These are phyloP conservation scores for Ustulina deusta DNA, from an alignment of 2,329 filamentous ascomycete genomes.

Conservation along the genomic window DNA sequence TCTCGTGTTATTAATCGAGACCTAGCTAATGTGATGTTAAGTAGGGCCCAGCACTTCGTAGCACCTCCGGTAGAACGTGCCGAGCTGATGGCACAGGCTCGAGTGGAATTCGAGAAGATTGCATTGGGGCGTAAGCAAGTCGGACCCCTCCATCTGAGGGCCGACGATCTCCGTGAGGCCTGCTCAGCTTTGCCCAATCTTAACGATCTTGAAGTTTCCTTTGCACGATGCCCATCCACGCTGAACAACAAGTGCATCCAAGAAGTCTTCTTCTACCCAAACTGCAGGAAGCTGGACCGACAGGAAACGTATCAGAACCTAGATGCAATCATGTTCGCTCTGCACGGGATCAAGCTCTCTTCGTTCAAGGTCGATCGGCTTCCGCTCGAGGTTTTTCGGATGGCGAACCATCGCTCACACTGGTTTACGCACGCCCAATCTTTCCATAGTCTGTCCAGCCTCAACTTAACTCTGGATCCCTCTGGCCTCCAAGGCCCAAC, in stretches of 20 bases:
- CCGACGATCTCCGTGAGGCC: conserved; percentile 54
- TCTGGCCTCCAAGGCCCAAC: conserved; percentile 54
- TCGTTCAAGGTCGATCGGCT: conserved; percentile 59
- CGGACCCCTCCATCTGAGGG: conserved; percentile 53
- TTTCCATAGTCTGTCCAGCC: conserved; percentile 55
- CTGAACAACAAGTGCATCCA: conserved; percentile 54
- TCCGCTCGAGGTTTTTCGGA: conserved; percentile 58
- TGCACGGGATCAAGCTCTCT: conserved; percentile 53
- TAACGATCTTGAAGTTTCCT: conserved; percentile 56
- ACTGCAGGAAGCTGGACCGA: conserved; percentile 56
- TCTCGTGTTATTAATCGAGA: conserved; percentile 6
- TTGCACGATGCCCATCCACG: conserved; percentile 54
- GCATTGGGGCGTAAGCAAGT: conserved; percentile 51
- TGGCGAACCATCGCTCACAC: conserved; percentile 53
- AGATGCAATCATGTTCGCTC: conserved; percentile 55
- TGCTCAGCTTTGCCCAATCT: conserved; percentile 57
- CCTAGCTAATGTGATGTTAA: conserved; percentile 31
- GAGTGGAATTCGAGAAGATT: conserved; percentile 54
- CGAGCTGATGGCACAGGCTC: conserved; percentile 53
- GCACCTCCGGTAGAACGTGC: conserved; percentile 54
- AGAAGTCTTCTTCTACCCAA: conserved; percentile 55
- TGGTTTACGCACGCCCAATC: conserved; percentile 58
- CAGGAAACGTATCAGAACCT: conserved; percentile 55
- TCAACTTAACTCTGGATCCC: conserved; percentile 57
- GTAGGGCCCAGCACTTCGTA: conserved; percentile 54